Evolutionary conservation across 2,329 filamentous ascomycete genomes (phyloP).

Genomic region (Nemania sp.): DNA sequence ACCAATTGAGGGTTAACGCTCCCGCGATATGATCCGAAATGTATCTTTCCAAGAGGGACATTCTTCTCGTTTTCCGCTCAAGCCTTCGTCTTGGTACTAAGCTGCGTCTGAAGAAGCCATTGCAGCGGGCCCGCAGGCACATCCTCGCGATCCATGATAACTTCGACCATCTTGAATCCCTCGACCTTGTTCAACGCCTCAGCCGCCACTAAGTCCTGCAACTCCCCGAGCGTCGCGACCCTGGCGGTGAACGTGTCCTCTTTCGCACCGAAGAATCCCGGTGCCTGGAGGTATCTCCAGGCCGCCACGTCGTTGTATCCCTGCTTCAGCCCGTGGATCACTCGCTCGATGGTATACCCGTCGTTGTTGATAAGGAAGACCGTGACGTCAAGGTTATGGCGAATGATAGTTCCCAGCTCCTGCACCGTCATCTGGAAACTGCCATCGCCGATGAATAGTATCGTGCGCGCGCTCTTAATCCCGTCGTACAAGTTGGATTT

Average conservation of each 20-base stretch:
- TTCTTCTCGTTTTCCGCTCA: not conserved
- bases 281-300: constrained; percentile 56
- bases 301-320: constrained; percentile 59
- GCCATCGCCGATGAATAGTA: constrained; percentile 66
- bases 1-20: no score
- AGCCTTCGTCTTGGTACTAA: not conserved
- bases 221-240: constrained; percentile 51
- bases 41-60: no score
- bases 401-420: constrained; percentile 67
- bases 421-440: constrained; percentile 70
- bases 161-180: constrained; percentile 43
- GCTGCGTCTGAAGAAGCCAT: constrained; percentile 19
- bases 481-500: constrained; percentile 36
- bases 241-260: constrained; percentile 45
- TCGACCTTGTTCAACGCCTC: constrained; percentile 26
- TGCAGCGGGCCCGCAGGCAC: constrained; percentile 32
- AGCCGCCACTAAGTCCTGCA: constrained; percentile 44
- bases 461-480: constrained; percentile 49
- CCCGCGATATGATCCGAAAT: no score
- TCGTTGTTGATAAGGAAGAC: constrained; percentile 63
- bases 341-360: constrained; percentile 63
- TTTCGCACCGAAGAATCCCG: constrained; percentile 53
- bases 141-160: constrained; percentile 42
- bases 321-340: constrained; percentile 58
- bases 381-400: constrained; percentile 52